Percentiles rank a stretch among this genome's conserved stretches.
Evolutionary conservation across 2,329 filamentous ascomycete species (phyloP).

Genomic region (Bimuria novae-zelandiae): DNA sequence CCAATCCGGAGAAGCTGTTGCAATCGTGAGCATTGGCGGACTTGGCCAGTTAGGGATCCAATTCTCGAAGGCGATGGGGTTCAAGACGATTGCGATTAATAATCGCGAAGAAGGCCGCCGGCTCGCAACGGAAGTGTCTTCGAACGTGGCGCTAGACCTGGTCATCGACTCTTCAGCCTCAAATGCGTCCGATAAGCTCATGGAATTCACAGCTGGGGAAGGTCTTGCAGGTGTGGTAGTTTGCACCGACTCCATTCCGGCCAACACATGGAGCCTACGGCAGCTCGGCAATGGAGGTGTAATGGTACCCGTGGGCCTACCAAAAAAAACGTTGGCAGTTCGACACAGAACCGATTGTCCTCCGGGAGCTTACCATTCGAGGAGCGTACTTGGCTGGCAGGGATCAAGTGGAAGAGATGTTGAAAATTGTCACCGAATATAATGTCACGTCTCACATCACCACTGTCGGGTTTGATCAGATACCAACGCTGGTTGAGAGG

Average conservation of each 20-base stretch:
- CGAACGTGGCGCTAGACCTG: slow-evolving; percentile 24
- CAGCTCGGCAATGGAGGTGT: not conserved
- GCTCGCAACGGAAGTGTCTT: slow-evolving; percentile 22
- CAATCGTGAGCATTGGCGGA: slow-evolving; percentile 81
- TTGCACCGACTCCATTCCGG: slow-evolving; percentile 29
- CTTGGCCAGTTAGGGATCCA: slow-evolving; percentile 79
- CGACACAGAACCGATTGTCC: not conserved
- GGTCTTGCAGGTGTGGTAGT: slow-evolving; percentile 32
- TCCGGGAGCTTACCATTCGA: not conserved
- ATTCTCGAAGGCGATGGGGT: slow-evolving; percentile 56
- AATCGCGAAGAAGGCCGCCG: slow-evolving; percentile 29
- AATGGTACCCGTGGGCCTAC: too few relatives aligned
- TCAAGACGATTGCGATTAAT: slow-evolving; percentile 28
- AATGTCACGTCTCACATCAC: not conserved
- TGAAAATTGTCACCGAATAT: not conserved
- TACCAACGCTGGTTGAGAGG: not conserved
- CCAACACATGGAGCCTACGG: slow-evolving; percentile 26
- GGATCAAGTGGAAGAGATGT: not conserved
- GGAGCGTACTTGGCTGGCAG: not conserved
- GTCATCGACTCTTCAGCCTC: slow-evolving; percentile 20
- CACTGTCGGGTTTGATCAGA: not conserved
- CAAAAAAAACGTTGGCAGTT: not conserved
- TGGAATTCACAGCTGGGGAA: slow-evolving; percentile 24
- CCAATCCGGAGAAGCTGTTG: slow-evolving; percentile 72
- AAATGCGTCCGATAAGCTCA: slow-evolving; percentile 20